A percentile compares a stretch with the other conserved stretches of the same genome.
phyloP scores from a whole-genome alignment of 768 basidiomycete species.

The Suillus ampliporus region DNA sequence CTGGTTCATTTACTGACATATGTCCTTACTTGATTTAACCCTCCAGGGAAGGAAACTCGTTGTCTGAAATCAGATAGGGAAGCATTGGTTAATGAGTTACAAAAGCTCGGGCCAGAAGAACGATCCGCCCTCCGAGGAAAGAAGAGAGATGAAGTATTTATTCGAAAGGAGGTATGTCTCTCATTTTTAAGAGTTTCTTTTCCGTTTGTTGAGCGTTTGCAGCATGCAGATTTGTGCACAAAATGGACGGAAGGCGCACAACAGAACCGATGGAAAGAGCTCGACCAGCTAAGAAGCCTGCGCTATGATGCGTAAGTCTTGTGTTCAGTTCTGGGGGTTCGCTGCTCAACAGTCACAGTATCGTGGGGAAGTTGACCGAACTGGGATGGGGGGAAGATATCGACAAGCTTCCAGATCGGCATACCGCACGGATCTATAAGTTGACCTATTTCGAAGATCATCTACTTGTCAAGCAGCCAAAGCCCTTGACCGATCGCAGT shows the following conservation, averaged over 20 bases:
- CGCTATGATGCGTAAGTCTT: constrained; percentile 42
- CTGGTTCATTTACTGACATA: neutral
- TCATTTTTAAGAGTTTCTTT: neutral
- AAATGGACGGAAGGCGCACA: constrained; percentile 17
- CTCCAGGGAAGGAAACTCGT: neutral
- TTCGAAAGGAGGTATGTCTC: neutral
- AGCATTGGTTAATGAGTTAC: neutral
- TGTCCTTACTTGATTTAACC: neutral
- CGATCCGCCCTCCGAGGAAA: neutral
- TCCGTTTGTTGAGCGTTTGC: neutral
- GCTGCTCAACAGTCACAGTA: constrained; percentile 29
- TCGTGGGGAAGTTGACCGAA: constrained; percentile 43
- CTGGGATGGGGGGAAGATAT: constrained; percentile 49
- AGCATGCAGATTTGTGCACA: neutral
- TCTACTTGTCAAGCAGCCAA: constrained; percentile 18
- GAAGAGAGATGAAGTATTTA: neutral
- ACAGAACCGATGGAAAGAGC: constrained; percentile 38
- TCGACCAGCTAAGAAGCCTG: constrained; percentile 40
- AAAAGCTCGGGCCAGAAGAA: neutral
- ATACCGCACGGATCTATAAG: constrained; percentile 17
- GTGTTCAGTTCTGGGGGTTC: neutral
- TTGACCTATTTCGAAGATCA: constrained; percentile 33
- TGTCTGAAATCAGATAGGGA: neutral
- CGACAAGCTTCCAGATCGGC: constrained; percentile 28
- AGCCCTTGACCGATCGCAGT: constrained; percentile 16